A percentile compares a stretch with the other conserved stretches of the same genome.
These are phyloP conservation scores for Fusarium bactridioides DNA, from an alignment of 2,329 filamentous ascomycete genomes.

Conservation along the genomic window DNA sequence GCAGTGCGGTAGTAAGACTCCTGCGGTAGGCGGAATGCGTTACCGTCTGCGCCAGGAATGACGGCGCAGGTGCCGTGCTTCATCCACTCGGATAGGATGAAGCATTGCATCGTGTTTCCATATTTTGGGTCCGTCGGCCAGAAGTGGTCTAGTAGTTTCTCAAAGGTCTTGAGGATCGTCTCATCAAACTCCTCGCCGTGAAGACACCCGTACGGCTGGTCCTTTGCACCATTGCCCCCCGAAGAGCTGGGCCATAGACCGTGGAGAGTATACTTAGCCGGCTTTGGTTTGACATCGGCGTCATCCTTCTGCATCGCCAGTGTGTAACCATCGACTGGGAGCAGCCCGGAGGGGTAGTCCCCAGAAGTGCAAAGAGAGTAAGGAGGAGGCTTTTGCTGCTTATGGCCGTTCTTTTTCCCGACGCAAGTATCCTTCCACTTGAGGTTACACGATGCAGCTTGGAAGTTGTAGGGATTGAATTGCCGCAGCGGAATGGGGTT, in stretches of 20 bases:
- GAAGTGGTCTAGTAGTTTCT: neutral
- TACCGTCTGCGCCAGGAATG: neutral
- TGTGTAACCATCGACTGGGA: neutral
- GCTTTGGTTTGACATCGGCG: fast-evolving
- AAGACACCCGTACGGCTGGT: neutral
- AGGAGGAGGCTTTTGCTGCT: neutral
- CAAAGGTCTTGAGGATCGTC: neutral
- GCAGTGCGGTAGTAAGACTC: neutral
- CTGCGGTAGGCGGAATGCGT: neutral
- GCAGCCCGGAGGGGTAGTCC: neutral
- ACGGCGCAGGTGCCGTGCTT: constrained; percentile 2
- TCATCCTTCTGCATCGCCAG: neutral
- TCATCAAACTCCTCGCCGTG: neutral
- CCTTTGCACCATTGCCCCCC: neutral
- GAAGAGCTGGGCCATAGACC: neutral
- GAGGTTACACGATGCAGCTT: neutral
- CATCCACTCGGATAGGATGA: neutral
- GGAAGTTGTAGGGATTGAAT: neutral
- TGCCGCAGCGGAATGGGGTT: neutral
- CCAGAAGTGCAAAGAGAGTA: neutral
- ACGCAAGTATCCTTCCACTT: neutral
- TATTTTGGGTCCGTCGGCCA: neutral
- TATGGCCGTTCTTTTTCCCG: neutral
- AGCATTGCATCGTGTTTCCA: neutral
- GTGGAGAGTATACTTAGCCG: neutral